A percentile compares a stretch with the other conserved stretches of the same genome.
These are phyloP conservation scores for Caloboletus firmus DNA, from an alignment of 1,284 basidiomycete species.

Conservation along the genomic window DNA sequence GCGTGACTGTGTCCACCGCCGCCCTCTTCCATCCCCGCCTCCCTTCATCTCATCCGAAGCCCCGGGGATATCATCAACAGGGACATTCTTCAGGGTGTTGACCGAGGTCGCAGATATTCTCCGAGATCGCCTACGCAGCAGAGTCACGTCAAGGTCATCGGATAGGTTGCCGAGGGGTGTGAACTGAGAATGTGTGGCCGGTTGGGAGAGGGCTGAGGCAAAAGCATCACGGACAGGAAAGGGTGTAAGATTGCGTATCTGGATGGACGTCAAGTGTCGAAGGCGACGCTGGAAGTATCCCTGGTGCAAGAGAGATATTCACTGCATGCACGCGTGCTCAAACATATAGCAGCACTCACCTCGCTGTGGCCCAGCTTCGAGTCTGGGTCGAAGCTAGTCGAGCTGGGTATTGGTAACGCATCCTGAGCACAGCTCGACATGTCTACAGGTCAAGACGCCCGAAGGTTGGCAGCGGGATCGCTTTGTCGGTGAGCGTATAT, in stretches of 20 bases:
- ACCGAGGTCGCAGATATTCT: conserved; percentile 61
- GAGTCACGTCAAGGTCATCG: conserved; percentile 68
- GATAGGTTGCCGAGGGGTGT: conserved; percentile 53
- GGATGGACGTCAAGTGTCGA: conserved; percentile 71
- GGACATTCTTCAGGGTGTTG: conserved; percentile 47
- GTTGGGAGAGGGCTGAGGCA: conserved; percentile 68
- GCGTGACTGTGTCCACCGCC: conserved; percentile 41
- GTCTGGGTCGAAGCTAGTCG: conserved; percentile 19
- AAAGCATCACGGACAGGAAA: conserved; percentile 76
- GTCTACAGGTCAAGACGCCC: conserved; percentile 3
- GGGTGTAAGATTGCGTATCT: conserved; percentile 78
- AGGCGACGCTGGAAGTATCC: conserved; percentile 56
- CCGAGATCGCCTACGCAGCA: conserved; percentile 58
- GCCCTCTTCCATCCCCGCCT: conserved; percentile 37
- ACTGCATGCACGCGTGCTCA: background rate
- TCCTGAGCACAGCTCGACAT: conserved; percentile 25
- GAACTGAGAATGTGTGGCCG: conserved; percentile 58
- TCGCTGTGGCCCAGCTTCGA: conserved; percentile 7
- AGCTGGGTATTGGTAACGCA: conserved; percentile 13
- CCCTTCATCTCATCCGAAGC: conserved; percentile 31
- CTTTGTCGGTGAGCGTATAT: conserved; percentile 4
- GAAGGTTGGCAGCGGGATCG: background rate
- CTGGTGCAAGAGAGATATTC: conserved; percentile 10
- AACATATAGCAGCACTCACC: conserved; percentile 14
- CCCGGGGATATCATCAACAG: conserved; percentile 44